Evolutionary conservation across 192 early-diverging fungal species (phyloP).

Genomic region (Rhizoclosmatium sp.): DNA sequence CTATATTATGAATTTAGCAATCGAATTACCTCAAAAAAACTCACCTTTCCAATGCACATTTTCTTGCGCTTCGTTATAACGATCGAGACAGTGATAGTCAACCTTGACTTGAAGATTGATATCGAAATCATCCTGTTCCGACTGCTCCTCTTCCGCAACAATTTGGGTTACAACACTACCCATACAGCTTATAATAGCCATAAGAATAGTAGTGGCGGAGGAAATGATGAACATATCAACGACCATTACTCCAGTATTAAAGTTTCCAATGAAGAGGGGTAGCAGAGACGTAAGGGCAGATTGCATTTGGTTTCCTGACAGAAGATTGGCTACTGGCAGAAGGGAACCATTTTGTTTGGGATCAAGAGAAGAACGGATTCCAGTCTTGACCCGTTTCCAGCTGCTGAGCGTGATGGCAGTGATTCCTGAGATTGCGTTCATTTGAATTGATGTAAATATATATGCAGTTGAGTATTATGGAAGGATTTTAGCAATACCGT

Average conservation of each 20-base stretch:
- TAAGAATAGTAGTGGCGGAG: conserved; percentile 34
- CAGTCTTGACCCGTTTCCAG: conserved; percentile 13
- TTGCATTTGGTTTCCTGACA: conserved; percentile 33
- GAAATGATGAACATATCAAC: conserved; percentile 56
- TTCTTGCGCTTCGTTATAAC: conserved; percentile 32
- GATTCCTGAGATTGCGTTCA: too few species aligned
- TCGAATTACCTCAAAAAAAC: background rate
- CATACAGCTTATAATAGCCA: conserved; percentile 35
- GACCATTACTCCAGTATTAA: conserved; percentile 48
- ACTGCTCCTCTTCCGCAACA: conserved; percentile 24
- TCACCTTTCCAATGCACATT: conserved; percentile 40
- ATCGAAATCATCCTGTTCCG: background rate
- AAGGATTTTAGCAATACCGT: too few species aligned
- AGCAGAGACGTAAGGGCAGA: conserved; percentile 30
- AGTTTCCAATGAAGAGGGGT: conserved; percentile 12
- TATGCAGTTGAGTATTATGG: too few species aligned
- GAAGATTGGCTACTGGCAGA: conserved; percentile 10
- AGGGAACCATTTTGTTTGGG: conserved; percentile 17
- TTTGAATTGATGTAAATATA: too few species aligned
- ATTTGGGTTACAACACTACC: conserved; percentile 34
- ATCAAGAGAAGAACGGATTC: conserved; percentile 24
- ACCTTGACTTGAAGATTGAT: conserved; percentile 39
- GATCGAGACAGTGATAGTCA: conserved; percentile 42
- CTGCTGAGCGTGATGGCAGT: too few species aligned
- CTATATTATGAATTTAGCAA: background rate